Conservation (phyloP, 1,284 basidiomycete genomes). For the Fomitopsis betulina region DNA sequence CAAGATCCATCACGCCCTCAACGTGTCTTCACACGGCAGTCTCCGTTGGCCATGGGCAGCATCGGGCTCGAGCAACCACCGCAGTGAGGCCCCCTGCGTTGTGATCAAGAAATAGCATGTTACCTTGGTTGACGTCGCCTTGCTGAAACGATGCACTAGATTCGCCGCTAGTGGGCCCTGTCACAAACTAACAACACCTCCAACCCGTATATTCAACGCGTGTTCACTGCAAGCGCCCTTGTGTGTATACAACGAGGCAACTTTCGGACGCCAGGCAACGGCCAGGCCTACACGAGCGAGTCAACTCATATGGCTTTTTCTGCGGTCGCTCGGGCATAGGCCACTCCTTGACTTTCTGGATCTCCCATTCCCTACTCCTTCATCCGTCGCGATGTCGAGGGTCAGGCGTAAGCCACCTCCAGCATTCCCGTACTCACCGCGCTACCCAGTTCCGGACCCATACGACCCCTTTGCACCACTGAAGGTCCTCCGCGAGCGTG, state of each 20-base stretch:
- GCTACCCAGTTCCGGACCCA: slow-evolving; percentile 51
- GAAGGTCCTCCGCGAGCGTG: slow-evolving; percentile 39
- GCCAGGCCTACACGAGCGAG: slow-evolving; percentile 9
- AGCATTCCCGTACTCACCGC: slow-evolving; percentile 33
- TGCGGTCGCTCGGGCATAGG: not conserved
- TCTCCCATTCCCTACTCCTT: not conserved
- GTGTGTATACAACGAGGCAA: slow-evolving; percentile 5
- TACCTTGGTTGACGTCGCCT: not conserved
- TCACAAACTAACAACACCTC: not conserved
- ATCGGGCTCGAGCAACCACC: not conserved
- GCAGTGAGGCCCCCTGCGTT: not conserved
- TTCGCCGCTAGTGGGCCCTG: not conserved
- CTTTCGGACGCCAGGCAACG: not conserved
- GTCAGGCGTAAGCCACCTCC: slow-evolving; percentile 49
- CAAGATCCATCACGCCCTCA: not conserved
- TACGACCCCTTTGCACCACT: slow-evolving; percentile 51
- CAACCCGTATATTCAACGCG: not conserved
- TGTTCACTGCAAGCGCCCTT: not conserved
- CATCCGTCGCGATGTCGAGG: slow-evolving; percentile 15
- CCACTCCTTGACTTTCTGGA: not conserved
- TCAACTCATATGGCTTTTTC: slow-evolving; percentile 4
- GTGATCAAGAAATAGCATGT: not conserved
- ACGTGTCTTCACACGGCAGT: not conserved
- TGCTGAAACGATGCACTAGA: not conserved
- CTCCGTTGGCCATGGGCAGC: not conserved